A percentile compares a stretch with the other conserved stretches of the same genome.
phyloP scores from a whole-genome alignment of 768 basidiomycete genomes.

The Dioszegia hungarica region DNA sequence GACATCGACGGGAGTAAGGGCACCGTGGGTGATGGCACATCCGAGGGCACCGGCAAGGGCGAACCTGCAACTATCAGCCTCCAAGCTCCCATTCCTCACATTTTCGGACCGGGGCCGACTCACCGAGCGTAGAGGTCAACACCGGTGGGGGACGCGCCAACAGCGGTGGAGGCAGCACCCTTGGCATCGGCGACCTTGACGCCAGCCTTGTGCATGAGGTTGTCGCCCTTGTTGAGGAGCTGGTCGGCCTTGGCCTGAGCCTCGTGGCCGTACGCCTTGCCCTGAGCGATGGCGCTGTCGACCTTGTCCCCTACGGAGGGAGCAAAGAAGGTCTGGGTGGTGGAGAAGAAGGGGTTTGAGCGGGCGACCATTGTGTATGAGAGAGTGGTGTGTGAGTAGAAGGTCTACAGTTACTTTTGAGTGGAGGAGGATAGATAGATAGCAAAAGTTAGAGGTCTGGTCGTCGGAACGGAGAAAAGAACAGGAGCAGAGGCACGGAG shows the following conservation, averaged over 20 bases:
- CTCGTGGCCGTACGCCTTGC: conserved; percentile 34
- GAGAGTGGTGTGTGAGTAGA: not conserved
- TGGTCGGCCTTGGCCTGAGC: conserved; percentile 24
- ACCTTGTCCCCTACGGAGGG: conserved; percentile 49
- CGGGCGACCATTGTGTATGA: conserved; percentile 28
- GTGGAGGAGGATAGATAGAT: not conserved
- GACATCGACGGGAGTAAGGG: conserved; percentile 64
- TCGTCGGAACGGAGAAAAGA: too few relatives aligned
- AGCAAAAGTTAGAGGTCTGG: too few relatives aligned
- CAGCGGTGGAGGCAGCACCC: conserved; percentile 38
- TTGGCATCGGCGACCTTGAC: conserved; percentile 42
- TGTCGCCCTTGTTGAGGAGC: conserved; percentile 23
- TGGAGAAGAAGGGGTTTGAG: conserved; percentile 48
- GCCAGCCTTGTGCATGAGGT: conserved; percentile 34
- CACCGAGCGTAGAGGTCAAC: conserved; percentile 46
- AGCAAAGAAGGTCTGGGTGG: conserved; percentile 41
- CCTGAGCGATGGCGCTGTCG: conserved; percentile 43
- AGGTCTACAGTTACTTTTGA: not conserved
- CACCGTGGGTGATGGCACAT: conserved; percentile 50
- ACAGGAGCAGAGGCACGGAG: not conserved
- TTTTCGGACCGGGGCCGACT: too few relatives aligned
- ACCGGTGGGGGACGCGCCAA: conserved; percentile 38
- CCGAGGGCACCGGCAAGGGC: conserved; percentile 49
- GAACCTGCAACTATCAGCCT: conserved; percentile 31
- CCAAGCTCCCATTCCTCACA: too few relatives aligned